Conservation (phyloP, 2,329 filamentous ascomycete genomes). For the Stylonectria norvegica region DNA sequence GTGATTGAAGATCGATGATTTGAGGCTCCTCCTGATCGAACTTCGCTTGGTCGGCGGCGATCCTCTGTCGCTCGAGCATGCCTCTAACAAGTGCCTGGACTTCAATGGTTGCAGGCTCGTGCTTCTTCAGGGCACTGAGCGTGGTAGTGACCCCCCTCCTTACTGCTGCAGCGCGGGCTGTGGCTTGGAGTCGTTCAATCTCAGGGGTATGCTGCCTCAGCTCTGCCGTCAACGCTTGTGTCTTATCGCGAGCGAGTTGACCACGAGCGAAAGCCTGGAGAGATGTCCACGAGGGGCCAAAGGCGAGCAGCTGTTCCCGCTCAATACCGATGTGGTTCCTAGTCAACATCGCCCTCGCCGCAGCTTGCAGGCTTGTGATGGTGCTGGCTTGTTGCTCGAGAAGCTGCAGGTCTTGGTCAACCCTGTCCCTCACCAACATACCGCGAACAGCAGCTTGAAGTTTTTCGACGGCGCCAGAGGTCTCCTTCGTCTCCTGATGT, state of each 20-base stretch:
- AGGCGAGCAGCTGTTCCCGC: slow-evolving; percentile 48
- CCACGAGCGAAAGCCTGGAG: slow-evolving; percentile 45
- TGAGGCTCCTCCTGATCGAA: slow-evolving; percentile 56
- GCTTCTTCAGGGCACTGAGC: slow-evolving; percentile 45
- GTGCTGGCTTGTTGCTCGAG: slow-evolving; percentile 50
- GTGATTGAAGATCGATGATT: slow-evolving; percentile 63
- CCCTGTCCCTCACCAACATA: slow-evolving; percentile 56
- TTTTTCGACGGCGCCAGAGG: slow-evolving; percentile 49
- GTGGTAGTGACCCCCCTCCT: slow-evolving; percentile 47
- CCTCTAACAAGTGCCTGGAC: slow-evolving; percentile 61
- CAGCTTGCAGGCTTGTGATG: slow-evolving; percentile 61
- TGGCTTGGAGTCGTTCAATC: slow-evolving; percentile 49
- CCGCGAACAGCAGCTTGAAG: slow-evolving; percentile 68
- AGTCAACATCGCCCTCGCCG: slow-evolving; percentile 59
- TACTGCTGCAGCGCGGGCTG: slow-evolving; percentile 53
- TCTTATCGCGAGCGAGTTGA: slow-evolving; percentile 43
- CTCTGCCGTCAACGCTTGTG: slow-evolving; percentile 46
- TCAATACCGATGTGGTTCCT: slow-evolving; percentile 52
- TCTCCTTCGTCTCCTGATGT: slow-evolving; percentile 52
- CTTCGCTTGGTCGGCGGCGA: slow-evolving; percentile 48
- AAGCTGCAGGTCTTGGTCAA: slow-evolving; percentile 50
- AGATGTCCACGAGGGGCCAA: slow-evolving; percentile 48
- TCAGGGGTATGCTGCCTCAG: slow-evolving; percentile 42
- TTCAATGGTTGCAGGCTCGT: slow-evolving; percentile 44
- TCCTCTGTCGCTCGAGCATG: slow-evolving; percentile 53